phyloP scores from a whole-genome alignment of 345 rosid species.

The Eucalyptus viminalis region DNA sequence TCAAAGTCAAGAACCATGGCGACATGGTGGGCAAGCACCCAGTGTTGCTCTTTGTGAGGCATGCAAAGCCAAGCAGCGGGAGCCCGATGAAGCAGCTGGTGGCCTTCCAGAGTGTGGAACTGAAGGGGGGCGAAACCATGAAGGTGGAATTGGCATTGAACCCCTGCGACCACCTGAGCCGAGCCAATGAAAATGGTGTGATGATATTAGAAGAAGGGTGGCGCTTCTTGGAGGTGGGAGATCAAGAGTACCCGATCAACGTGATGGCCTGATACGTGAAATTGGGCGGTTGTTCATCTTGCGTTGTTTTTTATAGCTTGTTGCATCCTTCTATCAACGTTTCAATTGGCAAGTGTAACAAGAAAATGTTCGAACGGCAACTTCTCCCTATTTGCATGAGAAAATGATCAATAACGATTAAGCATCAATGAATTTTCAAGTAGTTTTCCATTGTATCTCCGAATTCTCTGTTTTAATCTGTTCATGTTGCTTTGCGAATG shows the following conservation, averaged over 20 bases:
- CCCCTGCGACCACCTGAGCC: constrained; percentile 57
- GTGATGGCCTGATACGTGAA: constrained; percentile 12
- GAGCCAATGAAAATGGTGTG: constrained; percentile 53
- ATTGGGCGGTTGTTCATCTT: not conserved
- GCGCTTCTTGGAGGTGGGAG: constrained; percentile 61
- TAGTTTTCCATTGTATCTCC: not conserved
- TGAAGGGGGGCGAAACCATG: constrained; percentile 34
- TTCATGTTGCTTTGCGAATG: not conserved
- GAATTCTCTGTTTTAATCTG: not conserved
- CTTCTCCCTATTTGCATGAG: not conserved
- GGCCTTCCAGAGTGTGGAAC: constrained; percentile 55
- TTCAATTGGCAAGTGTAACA: not conserved
- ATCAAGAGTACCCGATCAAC: constrained; percentile 37
- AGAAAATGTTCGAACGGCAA: not conserved
- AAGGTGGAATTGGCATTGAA: constrained; percentile 44
- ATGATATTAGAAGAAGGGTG: constrained; percentile 69
- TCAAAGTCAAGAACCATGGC: constrained; percentile 47
- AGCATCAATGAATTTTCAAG: not conserved
- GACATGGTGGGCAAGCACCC: constrained; percentile 70
- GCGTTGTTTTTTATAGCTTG: not conserved
- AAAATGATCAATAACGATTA: not conserved
- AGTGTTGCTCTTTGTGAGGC: constrained; percentile 45
- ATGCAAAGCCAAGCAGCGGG: constrained; percentile 24
- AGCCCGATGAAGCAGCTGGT: constrained; percentile 57
- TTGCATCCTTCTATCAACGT: not conserved